These are phyloP conservation scores for Naganishia albida DNA, from an alignment of 1,284 basidiomycete species.

Conservation along the genomic window DNA sequence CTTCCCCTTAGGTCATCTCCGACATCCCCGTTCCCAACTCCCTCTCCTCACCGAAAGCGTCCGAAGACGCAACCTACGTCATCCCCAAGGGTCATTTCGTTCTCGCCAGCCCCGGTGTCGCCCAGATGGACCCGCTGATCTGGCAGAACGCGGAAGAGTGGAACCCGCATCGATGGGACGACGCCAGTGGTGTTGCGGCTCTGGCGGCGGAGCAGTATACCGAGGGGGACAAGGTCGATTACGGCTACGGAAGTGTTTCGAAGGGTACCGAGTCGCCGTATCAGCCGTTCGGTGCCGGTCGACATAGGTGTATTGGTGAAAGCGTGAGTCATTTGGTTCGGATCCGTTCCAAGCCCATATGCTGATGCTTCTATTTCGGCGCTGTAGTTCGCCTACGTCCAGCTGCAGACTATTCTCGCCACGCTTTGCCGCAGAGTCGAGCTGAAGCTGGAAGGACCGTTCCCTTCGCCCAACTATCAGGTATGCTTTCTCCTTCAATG, in stretches of 20 bases:
- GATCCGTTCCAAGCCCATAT: background rate
- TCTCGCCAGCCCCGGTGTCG: conserved; percentile 84
- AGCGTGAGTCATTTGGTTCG: conserved; percentile 59
- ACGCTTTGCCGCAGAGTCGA: conserved; percentile 77
- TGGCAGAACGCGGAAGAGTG: conserved; percentile 77
- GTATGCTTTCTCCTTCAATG: conserved; percentile 53
- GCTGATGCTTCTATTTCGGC: conserved; percentile 39
- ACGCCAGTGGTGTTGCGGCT: conserved; percentile 72
- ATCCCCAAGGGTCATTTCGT: conserved; percentile 91
- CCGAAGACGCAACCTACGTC: conserved; percentile 69
- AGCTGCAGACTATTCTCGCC: conserved; percentile 80
- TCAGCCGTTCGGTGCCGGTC: conserved; percentile 93
- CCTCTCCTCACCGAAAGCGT: conserved; percentile 66
- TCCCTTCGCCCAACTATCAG: conserved; percentile 87
- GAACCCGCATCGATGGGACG: conserved; percentile 83
- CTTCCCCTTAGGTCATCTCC: conserved; percentile 61
- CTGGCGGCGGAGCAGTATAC: conserved; percentile 76
- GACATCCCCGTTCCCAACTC: conserved; percentile 81
- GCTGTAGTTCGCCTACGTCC: conserved; percentile 85
- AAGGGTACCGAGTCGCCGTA: conserved; percentile 90
- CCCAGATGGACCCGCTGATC: conserved; percentile 79
- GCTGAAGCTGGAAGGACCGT: conserved; percentile 64
- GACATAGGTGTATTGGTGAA: conserved; percentile 93
- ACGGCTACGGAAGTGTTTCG: conserved; percentile 89
- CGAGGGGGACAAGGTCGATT: conserved; percentile 88